Conservation (phyloP, 768 basidiomycete species). For the Pleurotus tuoliensis region DNA sequence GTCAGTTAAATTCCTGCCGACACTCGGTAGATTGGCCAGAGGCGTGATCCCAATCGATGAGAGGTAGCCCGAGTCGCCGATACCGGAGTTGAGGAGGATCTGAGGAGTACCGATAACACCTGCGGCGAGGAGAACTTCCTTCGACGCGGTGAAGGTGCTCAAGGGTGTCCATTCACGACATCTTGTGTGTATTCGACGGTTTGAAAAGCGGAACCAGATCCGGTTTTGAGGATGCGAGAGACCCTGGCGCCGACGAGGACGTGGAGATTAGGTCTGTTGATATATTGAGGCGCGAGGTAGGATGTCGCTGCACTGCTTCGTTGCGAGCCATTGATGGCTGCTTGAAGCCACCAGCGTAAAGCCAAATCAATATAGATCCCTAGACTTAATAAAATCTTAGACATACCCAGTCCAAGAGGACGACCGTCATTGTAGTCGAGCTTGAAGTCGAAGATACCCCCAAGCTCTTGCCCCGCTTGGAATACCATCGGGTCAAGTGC, state of each 20-base stretch:
- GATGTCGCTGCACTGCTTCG: constrained; percentile 21
- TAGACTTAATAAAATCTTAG: not conserved
- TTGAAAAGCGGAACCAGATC: constrained; percentile 32
- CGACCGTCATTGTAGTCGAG: constrained; percentile 27
- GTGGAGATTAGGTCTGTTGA: constrained; percentile 45
- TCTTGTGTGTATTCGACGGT: constrained; percentile 47
- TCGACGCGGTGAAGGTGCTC: constrained; percentile 46
- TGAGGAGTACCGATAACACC: constrained; percentile 51
- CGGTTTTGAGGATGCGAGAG: constrained; percentile 40
- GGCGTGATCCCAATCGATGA: constrained; percentile 36
- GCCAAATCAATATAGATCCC: not conserved
- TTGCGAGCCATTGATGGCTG: constrained; percentile 13
- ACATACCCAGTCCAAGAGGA: constrained; percentile 25
- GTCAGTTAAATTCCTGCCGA: not conserved
- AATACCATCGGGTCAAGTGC: constrained; percentile 19
- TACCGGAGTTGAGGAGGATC: constrained; percentile 46
- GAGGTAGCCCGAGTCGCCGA: constrained; percentile 47
- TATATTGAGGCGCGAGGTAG: constrained; percentile 18
- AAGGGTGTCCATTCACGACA: constrained; percentile 21
- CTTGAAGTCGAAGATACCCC: constrained; percentile 21
- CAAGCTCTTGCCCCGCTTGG: constrained; percentile 17
- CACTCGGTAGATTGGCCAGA: constrained; percentile 39
- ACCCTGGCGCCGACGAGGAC: constrained; percentile 54
- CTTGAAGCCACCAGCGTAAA: constrained; percentile 16
- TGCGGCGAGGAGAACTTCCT: constrained; percentile 54